Conservation (phyloP, 2,329 filamentous ascomycete species). For the Diaporthe aspalathi region DNA sequence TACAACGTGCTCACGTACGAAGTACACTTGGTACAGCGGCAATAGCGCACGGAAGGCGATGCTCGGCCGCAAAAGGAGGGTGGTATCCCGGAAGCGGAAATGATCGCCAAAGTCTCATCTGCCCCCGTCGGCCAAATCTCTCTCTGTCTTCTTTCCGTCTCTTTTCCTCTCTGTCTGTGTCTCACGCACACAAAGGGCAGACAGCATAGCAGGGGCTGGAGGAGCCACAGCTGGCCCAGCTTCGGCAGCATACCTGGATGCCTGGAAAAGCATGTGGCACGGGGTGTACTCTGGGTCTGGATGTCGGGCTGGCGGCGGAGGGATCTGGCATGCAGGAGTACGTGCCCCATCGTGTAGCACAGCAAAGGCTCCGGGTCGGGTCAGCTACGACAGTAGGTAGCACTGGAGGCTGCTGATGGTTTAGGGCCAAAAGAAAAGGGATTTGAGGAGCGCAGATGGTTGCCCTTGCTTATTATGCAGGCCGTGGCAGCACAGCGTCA, state of each 20-base stretch:
- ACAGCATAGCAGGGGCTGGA: neutral
- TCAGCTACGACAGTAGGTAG: constrained; percentile 28
- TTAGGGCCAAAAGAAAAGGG: constrained; percentile 26
- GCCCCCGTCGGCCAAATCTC: constrained; percentile 25
- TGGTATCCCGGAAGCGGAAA: constrained; percentile 29
- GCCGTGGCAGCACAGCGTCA: constrained; percentile 13
- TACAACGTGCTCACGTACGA: neutral
- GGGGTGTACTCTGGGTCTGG: neutral
- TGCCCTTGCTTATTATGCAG: constrained; percentile 34
- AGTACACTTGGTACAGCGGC: neutral
- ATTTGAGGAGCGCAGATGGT: constrained; percentile 27
- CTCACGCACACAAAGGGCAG: neutral
- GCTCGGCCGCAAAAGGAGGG: constrained; percentile 30
- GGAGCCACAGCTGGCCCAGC: neutral
- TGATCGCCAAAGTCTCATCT: constrained; percentile 15
- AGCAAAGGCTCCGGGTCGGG: constrained; percentile 6
- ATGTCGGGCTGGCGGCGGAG: constrained; percentile 17
- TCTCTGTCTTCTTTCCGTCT: neutral
- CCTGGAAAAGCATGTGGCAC: neutral
- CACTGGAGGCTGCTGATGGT: constrained; percentile 24
- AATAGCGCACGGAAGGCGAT: constrained; percentile 24
- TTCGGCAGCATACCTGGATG: neutral
- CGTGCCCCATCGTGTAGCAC: constrained; percentile 13
- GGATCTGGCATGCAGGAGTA: constrained; percentile 31
- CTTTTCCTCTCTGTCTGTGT: too few species aligned